Evolutionary conservation across 129 eudicot genomes (phyloP), one percentile per base, ranked within the genome.

Genomic region (Artemisia argyi): DNA sequence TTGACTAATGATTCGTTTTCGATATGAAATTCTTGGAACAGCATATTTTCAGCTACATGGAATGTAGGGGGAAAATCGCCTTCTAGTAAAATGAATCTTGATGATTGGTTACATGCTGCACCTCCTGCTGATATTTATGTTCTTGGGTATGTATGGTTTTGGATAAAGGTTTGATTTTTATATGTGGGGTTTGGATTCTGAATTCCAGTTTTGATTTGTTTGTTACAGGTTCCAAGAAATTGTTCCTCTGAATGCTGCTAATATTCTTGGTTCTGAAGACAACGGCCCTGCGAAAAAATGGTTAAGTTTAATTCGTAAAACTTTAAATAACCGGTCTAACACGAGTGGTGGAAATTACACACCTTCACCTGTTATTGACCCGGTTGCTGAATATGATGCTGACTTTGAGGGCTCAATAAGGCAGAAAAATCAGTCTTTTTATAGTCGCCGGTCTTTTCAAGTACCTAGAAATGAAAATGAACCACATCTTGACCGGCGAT

Each of bases 121-220:
- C 96, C 97, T 77, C 96, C 98, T 68, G 96, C 97, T 62, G 97
- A 94, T 74, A 90, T 94, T 56, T 94, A 94, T 68, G 97, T 94
- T 51, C 98, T 94, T 68, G 98, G 98, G 98, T 94, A 87, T 63
- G 86, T 65, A 50, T 44, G 24, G 1, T 69, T 39, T 39, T 39
- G 11, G 10, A 39, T 39, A 39, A 39, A 7, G 49, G 15, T 77
- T 69, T 18, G 7, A 20, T 18, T 65, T 64, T 15, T 4, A 3
- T 11, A 50, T 53, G 0, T 3, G 2, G 18, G 39, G 22, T 63
- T 74, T 67, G 11, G 32, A 3, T 28, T 50, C 26, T 68, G 17
- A 17, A 64, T 24, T 15, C 58, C 5, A 20, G 12, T 46, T 54
- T 56, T 26, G 59, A 17, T 24, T 28, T 53, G 19, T 28, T 62